Conservation (phyloP, 163 green algal species). For the Chloromonas sp. region DNA sequence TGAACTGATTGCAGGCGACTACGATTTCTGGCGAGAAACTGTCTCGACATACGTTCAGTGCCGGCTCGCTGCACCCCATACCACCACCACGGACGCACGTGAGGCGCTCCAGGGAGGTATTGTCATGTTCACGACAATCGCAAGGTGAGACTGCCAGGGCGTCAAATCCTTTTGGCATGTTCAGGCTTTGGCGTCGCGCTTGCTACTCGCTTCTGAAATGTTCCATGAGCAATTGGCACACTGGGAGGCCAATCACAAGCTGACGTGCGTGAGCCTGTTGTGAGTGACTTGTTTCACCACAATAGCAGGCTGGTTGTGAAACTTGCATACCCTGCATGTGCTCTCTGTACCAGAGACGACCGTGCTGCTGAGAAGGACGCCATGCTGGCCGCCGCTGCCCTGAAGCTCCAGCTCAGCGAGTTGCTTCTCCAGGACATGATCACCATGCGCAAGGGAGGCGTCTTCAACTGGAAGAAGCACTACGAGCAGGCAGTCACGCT, state of each 20-base stretch:
- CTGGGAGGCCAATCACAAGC: too few species aligned
- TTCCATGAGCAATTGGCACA: too few species aligned
- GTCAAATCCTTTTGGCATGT: too few species aligned
- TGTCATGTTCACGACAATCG: slow-evolving; percentile 37
- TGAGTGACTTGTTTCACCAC: too few species aligned
- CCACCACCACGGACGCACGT: slow-evolving; percentile 27
- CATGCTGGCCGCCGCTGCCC: slow-evolving; percentile 24
- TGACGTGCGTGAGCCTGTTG: too few species aligned
- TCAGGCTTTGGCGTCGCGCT: too few species aligned
- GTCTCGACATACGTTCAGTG: slow-evolving; percentile 32
- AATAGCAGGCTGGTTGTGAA: too few species aligned
- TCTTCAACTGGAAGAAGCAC: slow-evolving; percentile 37
- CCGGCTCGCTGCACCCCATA: slow-evolving; percentile 20
- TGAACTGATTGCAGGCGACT: slow-evolving; percentile 23
- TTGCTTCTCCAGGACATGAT: slow-evolving; percentile 41
- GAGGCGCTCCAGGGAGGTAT: slow-evolving; percentile 41
- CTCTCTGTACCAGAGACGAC: slow-evolving; percentile 21
- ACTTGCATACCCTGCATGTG: too few species aligned
- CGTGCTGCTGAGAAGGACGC: slow-evolving; percentile 36
- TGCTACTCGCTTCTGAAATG: too few species aligned
- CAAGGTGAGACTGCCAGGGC: slow-evolving; percentile 1
- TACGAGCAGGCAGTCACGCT: slow-evolving; percentile 31
- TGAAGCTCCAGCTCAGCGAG: slow-evolving; percentile 27
- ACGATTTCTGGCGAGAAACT: slow-evolving; percentile 34
- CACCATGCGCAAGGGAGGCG: slow-evolving; percentile 21